phyloP scores from a whole-genome alignment of 2,329 filamentous ascomycete genomes.

The Blastomyces emzantsi region DNA sequence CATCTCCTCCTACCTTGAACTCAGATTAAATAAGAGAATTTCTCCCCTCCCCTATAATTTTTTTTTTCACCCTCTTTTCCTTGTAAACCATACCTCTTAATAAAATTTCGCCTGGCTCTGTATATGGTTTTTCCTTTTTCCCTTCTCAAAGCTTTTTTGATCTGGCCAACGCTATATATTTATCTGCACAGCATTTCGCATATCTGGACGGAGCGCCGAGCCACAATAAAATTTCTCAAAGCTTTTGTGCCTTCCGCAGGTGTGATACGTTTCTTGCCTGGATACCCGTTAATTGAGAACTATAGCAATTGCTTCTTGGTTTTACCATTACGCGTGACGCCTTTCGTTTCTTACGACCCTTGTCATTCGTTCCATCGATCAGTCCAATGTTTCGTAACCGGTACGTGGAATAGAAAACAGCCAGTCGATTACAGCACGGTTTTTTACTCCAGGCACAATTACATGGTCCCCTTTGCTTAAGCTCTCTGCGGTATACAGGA shows the following conservation, averaged over 20 bases:
- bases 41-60: neutral
- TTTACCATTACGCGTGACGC: neutral
- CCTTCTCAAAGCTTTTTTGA: neutral
- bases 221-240: neutral
- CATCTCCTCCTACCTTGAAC: neutral
- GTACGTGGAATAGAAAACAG: conserved; percentile 26
- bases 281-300: neutral
- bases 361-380: conserved; percentile 10
- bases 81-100: too few relatives aligned
- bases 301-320: neutral
- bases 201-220: neutral
- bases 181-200: neutral
- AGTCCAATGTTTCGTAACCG: conserved; percentile 41
- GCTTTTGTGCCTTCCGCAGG: neutral
- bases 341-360: conserved; percentile 13
- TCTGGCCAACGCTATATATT: neutral
- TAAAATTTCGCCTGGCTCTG: too few relatives aligned
- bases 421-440: neutral
- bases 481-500: conserved; percentile 40
- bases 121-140: neutral
- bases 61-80: neutral
- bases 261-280: neutral
- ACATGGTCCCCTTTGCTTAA: conserved; percentile 1
- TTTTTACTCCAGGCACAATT: conserved; percentile 5
- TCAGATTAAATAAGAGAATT: conserved; percentile 2